phyloP scores from a whole-genome alignment of 345 rosid species.

The Brassica incana region DNA sequence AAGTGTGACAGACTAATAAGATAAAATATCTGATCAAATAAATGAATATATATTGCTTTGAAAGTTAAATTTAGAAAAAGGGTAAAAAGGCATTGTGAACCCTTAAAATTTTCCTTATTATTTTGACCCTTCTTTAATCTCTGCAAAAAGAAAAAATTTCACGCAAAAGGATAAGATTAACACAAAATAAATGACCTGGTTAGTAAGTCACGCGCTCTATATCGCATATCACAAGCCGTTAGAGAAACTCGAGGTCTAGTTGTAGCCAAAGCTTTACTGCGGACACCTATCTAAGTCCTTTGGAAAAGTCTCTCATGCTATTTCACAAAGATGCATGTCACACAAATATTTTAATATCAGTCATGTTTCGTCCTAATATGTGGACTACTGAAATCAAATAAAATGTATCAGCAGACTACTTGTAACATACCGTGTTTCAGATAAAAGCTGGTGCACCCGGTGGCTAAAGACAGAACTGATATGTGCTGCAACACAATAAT shows the following conservation, averaged over 20 bases:
- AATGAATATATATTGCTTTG: too few species aligned
- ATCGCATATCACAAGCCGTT: conserved; percentile 65
- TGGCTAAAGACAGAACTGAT: conserved; percentile 92
- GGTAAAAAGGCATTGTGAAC: not conserved
- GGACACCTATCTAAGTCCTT: conserved; percentile 62
- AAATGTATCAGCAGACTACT: not conserved
- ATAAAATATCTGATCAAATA: too few species aligned
- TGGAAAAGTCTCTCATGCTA: conserved; percentile 97
- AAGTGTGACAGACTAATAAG: too few species aligned
- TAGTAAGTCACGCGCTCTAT: conserved; percentile 69
- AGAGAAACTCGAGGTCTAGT: conserved; percentile 82
- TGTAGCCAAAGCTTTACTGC: conserved; percentile 90
- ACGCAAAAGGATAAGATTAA: not conserved
- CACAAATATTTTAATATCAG: not conserved
- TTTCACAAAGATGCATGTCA: conserved; percentile 54
- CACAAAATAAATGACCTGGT: conserved; percentile 52
- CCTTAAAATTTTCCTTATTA: not conserved
- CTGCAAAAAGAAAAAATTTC: not conserved
- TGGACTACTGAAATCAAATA: not conserved
- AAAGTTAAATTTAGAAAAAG: not conserved
- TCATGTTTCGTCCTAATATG: not conserved
- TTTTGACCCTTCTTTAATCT: not conserved
- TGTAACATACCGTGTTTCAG: conserved; percentile 77
- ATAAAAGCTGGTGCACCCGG: conserved; percentile 85
- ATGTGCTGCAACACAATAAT: conserved; percentile 49